Conservation (phyloP, 1,284 basidiomycete genomes). For the Naganishia cerealis region DNA sequence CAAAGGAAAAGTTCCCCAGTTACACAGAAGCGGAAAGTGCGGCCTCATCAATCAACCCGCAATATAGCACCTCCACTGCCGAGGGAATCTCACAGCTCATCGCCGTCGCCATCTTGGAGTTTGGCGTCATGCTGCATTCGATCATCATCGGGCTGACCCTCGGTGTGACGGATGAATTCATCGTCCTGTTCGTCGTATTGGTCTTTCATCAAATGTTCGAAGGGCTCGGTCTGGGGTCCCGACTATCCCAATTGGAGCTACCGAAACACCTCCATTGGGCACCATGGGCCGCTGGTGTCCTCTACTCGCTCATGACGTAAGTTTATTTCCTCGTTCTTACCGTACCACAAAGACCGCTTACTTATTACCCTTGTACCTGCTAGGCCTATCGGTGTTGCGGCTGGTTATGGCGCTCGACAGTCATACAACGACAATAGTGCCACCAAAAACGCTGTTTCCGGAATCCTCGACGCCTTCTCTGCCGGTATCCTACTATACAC, state of each 20-base stretch:
- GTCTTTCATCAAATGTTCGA: conserved; percentile 92
- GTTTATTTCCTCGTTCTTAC: conserved; percentile 60
- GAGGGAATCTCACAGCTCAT: conserved; percentile 69
- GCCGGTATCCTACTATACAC: conserved; percentile 89
- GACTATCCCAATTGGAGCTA: conserved; percentile 71
- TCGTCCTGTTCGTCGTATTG: conserved; percentile 81
- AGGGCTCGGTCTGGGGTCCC: conserved; percentile 83
- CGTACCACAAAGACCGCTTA: neutral
- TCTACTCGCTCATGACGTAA: conserved; percentile 79
- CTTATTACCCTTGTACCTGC: neutral
- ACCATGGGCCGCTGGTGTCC: conserved; percentile 64
- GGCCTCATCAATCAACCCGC: conserved; percentile 15
- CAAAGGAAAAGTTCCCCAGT: conserved; percentile 12
- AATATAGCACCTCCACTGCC: conserved; percentile 33
- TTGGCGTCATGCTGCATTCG: conserved; percentile 83
- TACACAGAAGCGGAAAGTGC: conserved; percentile 13
- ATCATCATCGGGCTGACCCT: conserved; percentile 90
- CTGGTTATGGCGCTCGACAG: conserved; percentile 75
- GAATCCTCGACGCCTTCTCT: conserved; percentile 79
- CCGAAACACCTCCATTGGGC: conserved; percentile 64
- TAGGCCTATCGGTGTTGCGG: conserved; percentile 61
- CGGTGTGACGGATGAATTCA: conserved; percentile 78
- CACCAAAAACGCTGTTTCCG: conserved; percentile 75
- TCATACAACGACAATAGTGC: conserved; percentile 77
- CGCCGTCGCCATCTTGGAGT: conserved; percentile 60